Base-by-base conservation (phyloP, 75 land plant species). In the Sequoia sempervirens region DNA sequence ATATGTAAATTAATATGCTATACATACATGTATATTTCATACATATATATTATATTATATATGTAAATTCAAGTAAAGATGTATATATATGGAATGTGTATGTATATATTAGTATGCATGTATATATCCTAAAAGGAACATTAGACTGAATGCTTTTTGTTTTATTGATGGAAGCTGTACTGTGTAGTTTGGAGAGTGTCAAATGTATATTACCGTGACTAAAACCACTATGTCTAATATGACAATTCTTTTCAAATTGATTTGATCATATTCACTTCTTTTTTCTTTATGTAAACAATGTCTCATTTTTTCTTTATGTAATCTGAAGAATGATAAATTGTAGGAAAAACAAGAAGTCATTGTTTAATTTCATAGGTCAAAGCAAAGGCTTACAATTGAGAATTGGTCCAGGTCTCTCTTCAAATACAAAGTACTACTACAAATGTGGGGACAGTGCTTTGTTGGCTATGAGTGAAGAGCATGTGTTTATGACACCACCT, bases 391-490 rank as follows among this genome's bases (percentile, higher is more conserved):
- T 50, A 84, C 32, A 18, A 34, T 64, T 47, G 78, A 36, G 5
- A 36, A 86, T 45, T 69, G 66, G 23, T 80, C 20, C 81, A 97
- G 99, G 95, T 11, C 92, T 97, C 82, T 85, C 88, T 36, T 87
- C 94, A 46, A 88, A 88, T 61, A 90, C 91, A 74, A 94, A 38
- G 80, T 97, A 97, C 46, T 97, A 88, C 82, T 97, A 92, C 85
- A 89, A 72, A 82, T 94, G 96, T 85, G 99, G 99, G 34, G 97
- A 96, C 83, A 93, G 92, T 85, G 87, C 90, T 18, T 74, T 90
- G 72, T 82, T 52, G 15, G 89, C 93, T 9, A 86, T 95, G 92
- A 97, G 99, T 83, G 88, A 91, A 80, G 98, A 95, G 82, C 85
- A 86, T 75, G 32, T 37, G 4, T 95, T 97, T 74, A 86, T 84